These are phyloP conservation scores for Aspergillus hiratsukae DNA, from an alignment of 2,329 filamentous ascomycete species.

Conservation along the genomic window DNA sequence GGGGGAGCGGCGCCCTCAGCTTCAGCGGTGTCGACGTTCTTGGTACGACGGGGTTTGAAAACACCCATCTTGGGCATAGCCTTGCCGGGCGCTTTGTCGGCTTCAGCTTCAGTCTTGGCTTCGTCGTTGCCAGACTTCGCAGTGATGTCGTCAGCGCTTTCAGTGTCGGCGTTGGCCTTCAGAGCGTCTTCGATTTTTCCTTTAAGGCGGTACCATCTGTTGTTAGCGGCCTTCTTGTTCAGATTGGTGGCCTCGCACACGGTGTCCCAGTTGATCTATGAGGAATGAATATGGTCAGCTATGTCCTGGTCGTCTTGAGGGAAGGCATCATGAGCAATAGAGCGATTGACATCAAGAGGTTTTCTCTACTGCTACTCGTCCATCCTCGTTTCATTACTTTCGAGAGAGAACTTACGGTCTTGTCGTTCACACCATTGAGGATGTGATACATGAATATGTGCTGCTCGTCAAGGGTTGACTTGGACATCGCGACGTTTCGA, in stretches of 20 bases:
- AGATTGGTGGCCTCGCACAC: conserved; percentile 11
- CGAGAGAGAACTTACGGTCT: background rate
- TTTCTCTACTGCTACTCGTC: background rate
- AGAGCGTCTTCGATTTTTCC: background rate
- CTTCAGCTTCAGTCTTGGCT: background rate
- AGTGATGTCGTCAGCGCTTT: conserved; percentile 5
- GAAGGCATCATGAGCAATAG: background rate
- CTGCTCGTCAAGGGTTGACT: background rate
- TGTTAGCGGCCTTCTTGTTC: conserved; percentile 11
- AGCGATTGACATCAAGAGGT: background rate
- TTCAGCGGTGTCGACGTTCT: background rate
- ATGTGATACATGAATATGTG: background rate
- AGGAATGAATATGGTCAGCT: background rate
- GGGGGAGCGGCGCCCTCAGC: background rate
- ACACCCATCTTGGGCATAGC: background rate
- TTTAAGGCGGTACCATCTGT: conserved; percentile 15
- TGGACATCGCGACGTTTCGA: background rate
- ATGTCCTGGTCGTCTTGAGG: background rate
- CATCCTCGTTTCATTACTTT: background rate
- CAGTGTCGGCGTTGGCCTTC: conserved; percentile 7
- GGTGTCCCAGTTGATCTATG: conserved; percentile 37
- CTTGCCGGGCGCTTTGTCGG: background rate
- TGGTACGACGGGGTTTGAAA: background rate
- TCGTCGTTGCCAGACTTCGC: conserved; percentile 1
- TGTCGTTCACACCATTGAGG: background rate